Percentiles rank a stretch among this genome's conserved stretches.
These are phyloP conservation scores for Cladosporium sp. DNA, from an alignment of 2,329 filamentous ascomycete species.

Conservation along the genomic window DNA sequence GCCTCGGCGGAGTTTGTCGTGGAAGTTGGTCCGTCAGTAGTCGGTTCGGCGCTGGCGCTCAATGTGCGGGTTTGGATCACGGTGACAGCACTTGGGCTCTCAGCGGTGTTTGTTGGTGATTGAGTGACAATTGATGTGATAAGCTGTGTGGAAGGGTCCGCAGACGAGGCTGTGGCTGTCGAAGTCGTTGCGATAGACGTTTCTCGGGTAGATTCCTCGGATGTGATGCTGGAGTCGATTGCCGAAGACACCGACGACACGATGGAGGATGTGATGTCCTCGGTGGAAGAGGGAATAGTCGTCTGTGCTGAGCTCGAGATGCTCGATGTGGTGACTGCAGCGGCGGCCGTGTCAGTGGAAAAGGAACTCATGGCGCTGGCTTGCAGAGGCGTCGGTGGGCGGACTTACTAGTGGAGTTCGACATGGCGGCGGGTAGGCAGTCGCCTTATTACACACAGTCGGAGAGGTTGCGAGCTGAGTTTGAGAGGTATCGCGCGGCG, in stretches of 20 bases:
- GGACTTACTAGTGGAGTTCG: slow-evolving; percentile 17
- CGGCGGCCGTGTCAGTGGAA: neutral
- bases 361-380: slow-evolving; percentile 1
- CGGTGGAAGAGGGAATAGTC: neutral
- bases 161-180: slow-evolving; percentile 19
- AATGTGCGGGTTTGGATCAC: slow-evolving; percentile 21
- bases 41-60: slow-evolving; percentile 13
- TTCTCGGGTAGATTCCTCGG: slow-evolving; percentile 2
- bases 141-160: slow-evolving; percentile 19
- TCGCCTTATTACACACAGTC: slow-evolving; percentile 7
- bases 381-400: neutral
- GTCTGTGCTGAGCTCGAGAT: slow-evolving; percentile 10
- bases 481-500: neutral
- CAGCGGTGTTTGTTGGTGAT: slow-evolving; percentile 13
- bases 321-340: slow-evolving; percentile 10
- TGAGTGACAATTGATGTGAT: slow-evolving; percentile 24
- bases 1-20: neutral
- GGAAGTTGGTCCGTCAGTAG: slow-evolving; percentile 11
- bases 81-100: slow-evolving; percentile 15
- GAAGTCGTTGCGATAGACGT: slow-evolving; percentile 12
- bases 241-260: slow-evolving; percentile 19
- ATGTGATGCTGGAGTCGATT: slow-evolving; percentile 9
- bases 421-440: slow-evolving; percentile 15
- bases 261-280: slow-evolving; percentile 13
- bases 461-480: neutral